phyloP scores from a whole-genome alignment of 352 stramenopile species.

The Globisporangium nodosum region DNA sequence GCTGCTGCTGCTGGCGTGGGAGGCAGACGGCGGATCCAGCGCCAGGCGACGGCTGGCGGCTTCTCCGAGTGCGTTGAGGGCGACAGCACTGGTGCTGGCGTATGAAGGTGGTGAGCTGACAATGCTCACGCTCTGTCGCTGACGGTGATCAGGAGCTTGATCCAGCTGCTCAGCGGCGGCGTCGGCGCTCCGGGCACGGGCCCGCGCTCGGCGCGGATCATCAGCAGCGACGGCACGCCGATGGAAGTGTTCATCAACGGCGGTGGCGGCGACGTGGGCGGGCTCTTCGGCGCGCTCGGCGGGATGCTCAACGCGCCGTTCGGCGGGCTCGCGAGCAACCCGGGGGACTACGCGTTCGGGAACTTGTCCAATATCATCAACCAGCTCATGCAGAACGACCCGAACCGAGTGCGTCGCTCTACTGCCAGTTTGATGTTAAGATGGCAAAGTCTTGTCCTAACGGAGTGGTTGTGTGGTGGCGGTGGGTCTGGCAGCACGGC shows the following conservation, averaged over 20 bases:
- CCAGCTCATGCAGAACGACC: slow-evolving; percentile 87
- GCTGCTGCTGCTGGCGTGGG: not conserved
- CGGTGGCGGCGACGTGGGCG: slow-evolving; percentile 27
- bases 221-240: slow-evolving; percentile 58
- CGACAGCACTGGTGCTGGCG: not conserved
- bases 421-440: not conserved
- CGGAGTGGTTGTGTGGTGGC: slow-evolving; percentile 7
- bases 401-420: slow-evolving; percentile 55
- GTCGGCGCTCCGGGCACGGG: slow-evolving; percentile 13
- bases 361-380: slow-evolving; percentile 84
- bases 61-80: slow-evolving; percentile 10
- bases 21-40: slow-evolving; percentile 5
- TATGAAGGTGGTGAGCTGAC: not conserved
- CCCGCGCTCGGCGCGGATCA: slow-evolving; percentile 39
- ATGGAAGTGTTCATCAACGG: slow-evolving; percentile 66
- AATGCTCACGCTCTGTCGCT: not conserved
- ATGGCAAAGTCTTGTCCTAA: not conserved
- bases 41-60: slow-evolving; percentile 5
- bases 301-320: slow-evolving; percentile 36
- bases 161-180: slow-evolving; percentile 38
- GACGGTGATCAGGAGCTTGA: slow-evolving; percentile 23
- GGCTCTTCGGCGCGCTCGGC: slow-evolving; percentile 53
- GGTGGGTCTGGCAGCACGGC: slow-evolving; percentile 44
- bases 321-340: slow-evolving; percentile 47
- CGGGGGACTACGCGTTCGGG: slow-evolving; percentile 81